A percentile compares a stretch with the other conserved stretches of the same genome.
Conservation (phyloP, 1,139 yeast species). For the Blastobotrys elegans region DNA sequence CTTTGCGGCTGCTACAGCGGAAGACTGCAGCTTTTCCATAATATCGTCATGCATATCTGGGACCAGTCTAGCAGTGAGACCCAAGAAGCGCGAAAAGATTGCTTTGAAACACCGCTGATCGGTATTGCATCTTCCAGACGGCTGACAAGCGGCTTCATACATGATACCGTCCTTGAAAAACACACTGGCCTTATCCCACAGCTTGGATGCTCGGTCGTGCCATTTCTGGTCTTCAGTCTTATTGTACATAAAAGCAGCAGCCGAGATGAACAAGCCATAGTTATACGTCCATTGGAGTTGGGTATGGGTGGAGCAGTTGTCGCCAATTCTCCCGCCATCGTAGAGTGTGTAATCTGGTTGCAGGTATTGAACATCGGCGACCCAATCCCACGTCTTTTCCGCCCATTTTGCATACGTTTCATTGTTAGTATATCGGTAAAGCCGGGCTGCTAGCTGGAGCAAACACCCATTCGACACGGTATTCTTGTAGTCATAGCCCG, state of each 20-base stretch:
- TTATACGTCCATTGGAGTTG: slow-evolving; percentile 81
- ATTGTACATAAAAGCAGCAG: slow-evolving; percentile 79
- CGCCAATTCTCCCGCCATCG: slow-evolving; percentile 71
- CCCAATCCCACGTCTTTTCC: slow-evolving; percentile 78
- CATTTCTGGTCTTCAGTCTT: slow-evolving; percentile 63
- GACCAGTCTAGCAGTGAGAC: slow-evolving; percentile 65
- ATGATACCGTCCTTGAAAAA: slow-evolving; percentile 59
- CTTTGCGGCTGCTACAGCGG: slow-evolving; percentile 75
- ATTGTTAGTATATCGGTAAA: slow-evolving; percentile 71
- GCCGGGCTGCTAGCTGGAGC: slow-evolving; percentile 81
- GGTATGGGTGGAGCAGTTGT: slow-evolving; percentile 58
- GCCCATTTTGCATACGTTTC: slow-evolving; percentile 77
- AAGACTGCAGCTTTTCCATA: slow-evolving; percentile 47
- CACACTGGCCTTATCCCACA: slow-evolving; percentile 46
- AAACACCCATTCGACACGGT: slow-evolving; percentile 87
- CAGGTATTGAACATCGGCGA: slow-evolving; percentile 56
- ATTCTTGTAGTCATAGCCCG: slow-evolving; percentile 90
- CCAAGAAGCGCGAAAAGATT: slow-evolving; percentile 69
- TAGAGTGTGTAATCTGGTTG: slow-evolving; percentile 38
- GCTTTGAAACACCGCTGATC: slow-evolving; percentile 92
- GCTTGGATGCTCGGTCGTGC: slow-evolving; percentile 45
- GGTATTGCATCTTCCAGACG: slow-evolving; percentile 56
- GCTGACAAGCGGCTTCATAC: slow-evolving; percentile 82
- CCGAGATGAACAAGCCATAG: slow-evolving; percentile 73
- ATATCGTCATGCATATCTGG: slow-evolving; percentile 58